Conservation (phyloP, 345 rosid species). For the Raphanus sativus region DNA sequence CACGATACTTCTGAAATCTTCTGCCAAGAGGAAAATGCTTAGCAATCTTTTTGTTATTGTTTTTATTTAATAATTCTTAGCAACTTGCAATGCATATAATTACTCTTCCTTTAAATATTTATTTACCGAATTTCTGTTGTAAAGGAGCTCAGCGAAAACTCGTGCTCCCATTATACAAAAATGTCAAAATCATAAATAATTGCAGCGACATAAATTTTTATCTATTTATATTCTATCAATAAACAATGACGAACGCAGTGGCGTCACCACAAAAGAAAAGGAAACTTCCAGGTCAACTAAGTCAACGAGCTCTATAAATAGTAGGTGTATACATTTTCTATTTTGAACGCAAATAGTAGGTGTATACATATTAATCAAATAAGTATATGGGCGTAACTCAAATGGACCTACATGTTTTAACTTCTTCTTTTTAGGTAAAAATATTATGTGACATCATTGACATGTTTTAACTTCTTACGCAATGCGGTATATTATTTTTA, state of each 20-base stretch:
- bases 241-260: slow-evolving; percentile 29
- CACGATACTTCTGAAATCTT: not conserved
- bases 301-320: slow-evolving; percentile 20
- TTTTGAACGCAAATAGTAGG: no score
- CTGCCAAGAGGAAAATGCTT: not conserved
- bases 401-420: not conserved
- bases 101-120: not conserved
- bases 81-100: slow-evolving; percentile 18
- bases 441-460: no score
- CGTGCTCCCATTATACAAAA: not conserved
- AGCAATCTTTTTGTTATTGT: not conserved
- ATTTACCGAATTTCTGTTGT: slow-evolving; percentile 1
- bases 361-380: slow-evolving; percentile 6
- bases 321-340: not conserved
- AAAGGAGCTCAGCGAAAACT: slow-evolving; percentile 6
- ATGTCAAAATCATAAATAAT: not conserved
- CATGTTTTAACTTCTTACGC: slow-evolving; percentile 13
- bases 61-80: not conserved
- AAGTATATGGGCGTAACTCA: not conserved
- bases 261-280: slow-evolving; percentile 22
- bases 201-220: not conserved
- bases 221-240: not conserved
- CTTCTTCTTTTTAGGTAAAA: not conserved
- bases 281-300: slow-evolving; percentile 21
- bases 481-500: not conserved